Evolutionary conservation across 176 grass and related monocot species (phyloP).

Genomic region (Triticum monococcum): DNA sequence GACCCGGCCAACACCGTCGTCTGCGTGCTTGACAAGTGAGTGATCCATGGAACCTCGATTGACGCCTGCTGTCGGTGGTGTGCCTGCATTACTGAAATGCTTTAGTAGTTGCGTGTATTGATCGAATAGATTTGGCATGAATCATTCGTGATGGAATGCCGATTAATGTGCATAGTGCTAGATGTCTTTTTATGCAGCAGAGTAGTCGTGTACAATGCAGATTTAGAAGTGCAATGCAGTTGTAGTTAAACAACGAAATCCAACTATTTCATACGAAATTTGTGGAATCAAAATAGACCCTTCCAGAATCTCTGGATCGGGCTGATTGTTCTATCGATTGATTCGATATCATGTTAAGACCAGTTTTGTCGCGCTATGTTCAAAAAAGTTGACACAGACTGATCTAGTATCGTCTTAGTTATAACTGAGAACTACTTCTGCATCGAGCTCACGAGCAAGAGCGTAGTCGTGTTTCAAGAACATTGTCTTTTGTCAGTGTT

Average conservation of each 20-base stretch:
- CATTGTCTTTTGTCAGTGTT: neutral
- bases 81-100: neutral
- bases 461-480: neutral
- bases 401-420: neutral
- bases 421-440: neutral
- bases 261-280: neutral
- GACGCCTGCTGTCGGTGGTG: neutral
- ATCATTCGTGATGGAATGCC: no score
- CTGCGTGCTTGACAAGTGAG: slow-evolving; percentile 97
- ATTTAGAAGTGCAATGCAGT: neutral
- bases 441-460: neutral
- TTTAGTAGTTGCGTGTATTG: neutral
- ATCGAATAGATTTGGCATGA: neutral
- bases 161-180: neutral
- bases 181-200: neutral
- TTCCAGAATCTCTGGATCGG: neutral
- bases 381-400: neutral
- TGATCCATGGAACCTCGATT: neutral
- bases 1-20: slow-evolving; percentile 74
- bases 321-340: neutral
- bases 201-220: neutral
- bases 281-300: neutral
- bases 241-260: neutral
- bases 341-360: neutral
- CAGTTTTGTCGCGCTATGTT: neutral